phyloP scores from a whole-genome alignment of 2,329 filamentous ascomycete genomes.

The Rhinocladiella mackenziei region DNA sequence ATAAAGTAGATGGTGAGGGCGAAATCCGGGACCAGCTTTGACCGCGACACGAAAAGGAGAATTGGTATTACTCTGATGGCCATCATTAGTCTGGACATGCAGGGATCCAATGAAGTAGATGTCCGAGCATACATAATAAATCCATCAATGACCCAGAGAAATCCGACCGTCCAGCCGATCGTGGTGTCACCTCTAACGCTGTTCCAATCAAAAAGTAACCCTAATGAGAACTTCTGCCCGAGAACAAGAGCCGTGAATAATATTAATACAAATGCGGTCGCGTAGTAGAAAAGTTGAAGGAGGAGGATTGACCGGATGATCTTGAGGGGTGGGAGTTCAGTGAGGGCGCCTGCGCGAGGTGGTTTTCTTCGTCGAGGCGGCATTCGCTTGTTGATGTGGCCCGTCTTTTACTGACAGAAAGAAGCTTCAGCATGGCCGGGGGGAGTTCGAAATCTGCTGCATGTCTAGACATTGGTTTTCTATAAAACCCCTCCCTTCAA shows the following conservation, averaged over 20 bases:
- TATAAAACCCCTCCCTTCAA: too few species aligned
- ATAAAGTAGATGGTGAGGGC: slow-evolving; percentile 82
- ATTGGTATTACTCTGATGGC: slow-evolving; percentile 70
- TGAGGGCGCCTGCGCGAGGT: slow-evolving; percentile 61
- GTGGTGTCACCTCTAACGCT: slow-evolving; percentile 64
- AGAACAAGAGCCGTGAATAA: slow-evolving; percentile 65
- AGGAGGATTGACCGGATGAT: slow-evolving; percentile 64
- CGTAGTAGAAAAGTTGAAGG: slow-evolving; percentile 63
- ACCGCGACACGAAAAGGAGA: slow-evolving; percentile 76
- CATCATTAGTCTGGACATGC: neutral
- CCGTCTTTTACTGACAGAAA: slow-evolving; percentile 30
- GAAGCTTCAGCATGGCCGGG: slow-evolving; percentile 3
- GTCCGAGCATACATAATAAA: slow-evolving; percentile 55
- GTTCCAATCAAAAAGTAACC: slow-evolving; percentile 61
- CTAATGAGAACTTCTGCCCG: slow-evolving; percentile 56
- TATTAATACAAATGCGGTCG: slow-evolving; percentile 57
- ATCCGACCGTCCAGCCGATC: slow-evolving; percentile 63
- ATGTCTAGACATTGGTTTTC: too few species aligned
- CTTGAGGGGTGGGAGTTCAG: slow-evolving; percentile 62
- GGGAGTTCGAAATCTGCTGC: too few species aligned
- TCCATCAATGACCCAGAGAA: slow-evolving; percentile 65
- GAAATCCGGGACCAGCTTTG: slow-evolving; percentile 93
- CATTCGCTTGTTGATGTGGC: slow-evolving; percentile 39
- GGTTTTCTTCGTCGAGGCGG: slow-evolving; percentile 56
- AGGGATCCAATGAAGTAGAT: neutral